Evolutionary conservation across 768 basidiomycete species (phyloP).

Genomic region (Boletus rubroflammeus): DNA sequence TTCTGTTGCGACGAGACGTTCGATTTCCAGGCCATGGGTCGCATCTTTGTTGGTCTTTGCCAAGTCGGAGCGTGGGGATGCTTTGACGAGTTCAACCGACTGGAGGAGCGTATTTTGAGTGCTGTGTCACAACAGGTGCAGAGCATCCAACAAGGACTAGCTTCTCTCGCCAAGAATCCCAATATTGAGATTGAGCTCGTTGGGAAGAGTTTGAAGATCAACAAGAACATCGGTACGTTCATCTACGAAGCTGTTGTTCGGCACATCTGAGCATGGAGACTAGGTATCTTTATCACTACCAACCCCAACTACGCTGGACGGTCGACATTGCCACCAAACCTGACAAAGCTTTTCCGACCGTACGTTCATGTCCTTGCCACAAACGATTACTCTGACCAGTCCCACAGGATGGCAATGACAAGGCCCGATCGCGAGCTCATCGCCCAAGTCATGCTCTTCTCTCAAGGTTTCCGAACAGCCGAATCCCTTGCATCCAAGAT

Average conservation of each 20-base stretch:
- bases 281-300: slow-evolving; percentile 97
- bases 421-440: slow-evolving; percentile 97
- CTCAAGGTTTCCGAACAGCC: slow-evolving; percentile 97
- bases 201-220: slow-evolving; percentile 90
- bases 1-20: slow-evolving; percentile 99
- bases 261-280: slow-evolving; percentile 8
- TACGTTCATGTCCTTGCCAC: slow-evolving; percentile 37
- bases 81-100: slow-evolving; percentile 96
- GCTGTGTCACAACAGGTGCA: slow-evolving; percentile 99
- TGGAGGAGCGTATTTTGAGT: slow-evolving; percentile 96
- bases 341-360: slow-evolving; percentile 93
- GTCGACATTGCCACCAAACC: slow-evolving; percentile 81
- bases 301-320: slow-evolving; percentile 99
- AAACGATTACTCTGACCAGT: slow-evolving; percentile 7
- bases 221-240: slow-evolving; percentile 79
- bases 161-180: slow-evolving; percentile 76
- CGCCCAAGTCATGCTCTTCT: slow-evolving; percentile 99
- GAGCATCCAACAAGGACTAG: slow-evolving; percentile 94
- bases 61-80: slow-evolving; percentile 99
- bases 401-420: slow-evolving; percentile 93
- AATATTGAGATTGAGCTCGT: slow-evolving; percentile 92
- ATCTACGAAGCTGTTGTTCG: not conserved
- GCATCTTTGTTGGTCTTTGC: slow-evolving; percentile 97
- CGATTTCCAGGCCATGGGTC: slow-evolving; percentile 99
- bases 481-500: slow-evolving; percentile 97